Percentiles rank a stretch among this genome's conserved stretches.
phyloP scores from a whole-genome alignment of 2,329 filamentous ascomycete species.

The Talaromyces sp. region DNA sequence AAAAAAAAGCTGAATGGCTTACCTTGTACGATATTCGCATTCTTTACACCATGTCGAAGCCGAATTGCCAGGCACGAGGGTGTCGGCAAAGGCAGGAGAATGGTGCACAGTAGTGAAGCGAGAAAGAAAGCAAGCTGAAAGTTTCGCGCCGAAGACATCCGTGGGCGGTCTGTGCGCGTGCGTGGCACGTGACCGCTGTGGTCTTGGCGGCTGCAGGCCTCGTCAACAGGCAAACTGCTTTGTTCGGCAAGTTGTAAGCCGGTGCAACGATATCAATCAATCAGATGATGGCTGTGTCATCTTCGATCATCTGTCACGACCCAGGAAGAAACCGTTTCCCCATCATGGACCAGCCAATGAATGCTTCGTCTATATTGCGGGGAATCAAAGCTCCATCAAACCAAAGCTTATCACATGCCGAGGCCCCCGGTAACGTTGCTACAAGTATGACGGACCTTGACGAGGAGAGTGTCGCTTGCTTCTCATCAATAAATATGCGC shows the following conservation, averaged over 20 bases:
- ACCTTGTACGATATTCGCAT: conserved; percentile 14
- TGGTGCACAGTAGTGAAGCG: background rate
- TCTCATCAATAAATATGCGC: background rate
- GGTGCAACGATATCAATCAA: background rate
- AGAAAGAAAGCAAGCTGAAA: background rate
- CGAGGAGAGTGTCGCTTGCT: background rate
- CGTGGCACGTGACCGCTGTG: background rate
- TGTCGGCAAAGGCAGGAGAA: background rate
- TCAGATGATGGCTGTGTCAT: background rate
- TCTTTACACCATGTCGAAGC: conserved; percentile 12
- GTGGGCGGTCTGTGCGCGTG: background rate
- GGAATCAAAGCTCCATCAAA: background rate
- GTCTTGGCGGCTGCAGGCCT: background rate
- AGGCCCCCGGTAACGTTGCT: background rate
- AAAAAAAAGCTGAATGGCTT: background rate
- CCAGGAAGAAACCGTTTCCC: background rate
- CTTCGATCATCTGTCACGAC: background rate
- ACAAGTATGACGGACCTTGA: background rate
- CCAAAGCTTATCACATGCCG: conserved; percentile 11
- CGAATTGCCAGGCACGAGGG: conserved; percentile 8
- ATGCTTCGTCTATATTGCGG: background rate
- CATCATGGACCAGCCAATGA: background rate
- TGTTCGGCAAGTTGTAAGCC: background rate
- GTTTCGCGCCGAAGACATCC: background rate
- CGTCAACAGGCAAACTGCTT: background rate